These are phyloP conservation scores for Trichoderma hamatum DNA, from an alignment of 2,329 filamentous ascomycete genomes.

Conservation along the genomic window DNA sequence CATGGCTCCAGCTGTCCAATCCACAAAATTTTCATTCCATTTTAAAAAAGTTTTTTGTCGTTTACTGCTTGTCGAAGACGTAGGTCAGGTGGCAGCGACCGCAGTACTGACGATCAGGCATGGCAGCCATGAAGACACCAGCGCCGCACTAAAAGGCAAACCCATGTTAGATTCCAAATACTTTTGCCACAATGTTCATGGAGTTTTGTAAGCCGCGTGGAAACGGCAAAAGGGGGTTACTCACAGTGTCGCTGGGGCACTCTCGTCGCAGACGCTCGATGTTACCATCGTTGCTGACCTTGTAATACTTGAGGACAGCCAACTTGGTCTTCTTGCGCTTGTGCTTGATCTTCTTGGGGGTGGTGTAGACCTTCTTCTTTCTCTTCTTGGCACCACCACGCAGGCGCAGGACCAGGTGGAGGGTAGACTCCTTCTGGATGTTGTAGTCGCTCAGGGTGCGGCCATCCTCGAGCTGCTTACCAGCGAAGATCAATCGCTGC, in stretches of 20 bases:
- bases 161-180: neutral
- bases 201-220: neutral
- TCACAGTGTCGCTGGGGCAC: constrained; percentile 88
- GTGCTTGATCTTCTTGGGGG: constrained; percentile 99
- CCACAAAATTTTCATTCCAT: constrained; percentile 36
- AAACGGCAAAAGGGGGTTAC: constrained; percentile 40
- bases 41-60: constrained; percentile 32
- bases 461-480: constrained; percentile 99
- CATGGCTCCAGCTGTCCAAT: constrained; percentile 39
- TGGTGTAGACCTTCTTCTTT: constrained; percentile 99
- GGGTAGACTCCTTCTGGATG: constrained; percentile 99
- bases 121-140: constrained; percentile 99
- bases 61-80: constrained; percentile 70
- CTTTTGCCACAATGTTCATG: neutral
- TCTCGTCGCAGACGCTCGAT: constrained; percentile 98
- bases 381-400: constrained; percentile 99
- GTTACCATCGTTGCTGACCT: constrained; percentile 99
- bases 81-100: constrained; percentile 73
- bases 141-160: constrained; percentile 76
- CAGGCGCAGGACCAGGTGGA: constrained; percentile 96
- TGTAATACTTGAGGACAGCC: constrained; percentile 99
- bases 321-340: constrained; percentile 99
- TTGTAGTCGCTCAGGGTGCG: constrained; percentile 99
- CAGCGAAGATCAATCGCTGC: constrained; percentile 99
- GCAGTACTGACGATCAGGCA: constrained; percentile 99